Conservation (phyloP, 1,284 basidiomycete species). For the Xerocomus minutiporus region DNA sequence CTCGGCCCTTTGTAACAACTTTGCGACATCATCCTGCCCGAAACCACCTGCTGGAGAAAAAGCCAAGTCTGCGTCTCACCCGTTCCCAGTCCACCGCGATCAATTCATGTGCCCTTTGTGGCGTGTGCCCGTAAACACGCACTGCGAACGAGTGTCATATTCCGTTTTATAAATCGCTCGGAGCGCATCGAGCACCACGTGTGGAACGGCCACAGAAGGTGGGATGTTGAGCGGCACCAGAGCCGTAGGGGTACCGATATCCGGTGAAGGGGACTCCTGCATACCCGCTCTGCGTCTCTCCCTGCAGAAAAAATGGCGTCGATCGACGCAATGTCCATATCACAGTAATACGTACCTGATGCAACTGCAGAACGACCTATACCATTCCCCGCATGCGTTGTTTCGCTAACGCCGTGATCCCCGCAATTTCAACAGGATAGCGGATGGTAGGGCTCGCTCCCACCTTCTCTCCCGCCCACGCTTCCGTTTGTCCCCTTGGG, state of each 20-base stretch:
- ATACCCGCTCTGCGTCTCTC: conserved; percentile 36
- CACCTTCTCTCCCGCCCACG: no score
- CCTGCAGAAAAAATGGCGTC: conserved; percentile 18
- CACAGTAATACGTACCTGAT: conserved; percentile 33
- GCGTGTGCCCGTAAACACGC: conserved; percentile 45
- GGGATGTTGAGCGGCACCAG: conserved; percentile 21
- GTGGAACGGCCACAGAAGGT: conserved; percentile 30
- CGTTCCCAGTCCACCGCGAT: no score
- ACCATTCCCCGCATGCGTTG: conserved; percentile 18
- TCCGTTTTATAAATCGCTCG: conserved; percentile 54
- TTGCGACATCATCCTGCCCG: no score
- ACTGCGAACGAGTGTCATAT: conserved; percentile 59
- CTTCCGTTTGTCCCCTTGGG: background rate
- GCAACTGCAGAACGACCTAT: conserved; percentile 41
- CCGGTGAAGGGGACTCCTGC: background rate
- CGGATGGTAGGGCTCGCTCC: background rate
- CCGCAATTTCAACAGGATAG: conserved; percentile 27
- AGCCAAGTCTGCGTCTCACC: no score
- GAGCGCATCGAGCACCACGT: conserved; percentile 50
- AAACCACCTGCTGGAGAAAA: no score
- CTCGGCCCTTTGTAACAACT: no score
- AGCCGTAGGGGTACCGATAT: conserved; percentile 2
- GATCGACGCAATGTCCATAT: background rate
- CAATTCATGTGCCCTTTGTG: conserved; percentile 5
- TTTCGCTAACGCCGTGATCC: conserved; percentile 16